Conservation (phyloP, 2,329 filamentous ascomycete species). For the Apiospora aurea region DNA sequence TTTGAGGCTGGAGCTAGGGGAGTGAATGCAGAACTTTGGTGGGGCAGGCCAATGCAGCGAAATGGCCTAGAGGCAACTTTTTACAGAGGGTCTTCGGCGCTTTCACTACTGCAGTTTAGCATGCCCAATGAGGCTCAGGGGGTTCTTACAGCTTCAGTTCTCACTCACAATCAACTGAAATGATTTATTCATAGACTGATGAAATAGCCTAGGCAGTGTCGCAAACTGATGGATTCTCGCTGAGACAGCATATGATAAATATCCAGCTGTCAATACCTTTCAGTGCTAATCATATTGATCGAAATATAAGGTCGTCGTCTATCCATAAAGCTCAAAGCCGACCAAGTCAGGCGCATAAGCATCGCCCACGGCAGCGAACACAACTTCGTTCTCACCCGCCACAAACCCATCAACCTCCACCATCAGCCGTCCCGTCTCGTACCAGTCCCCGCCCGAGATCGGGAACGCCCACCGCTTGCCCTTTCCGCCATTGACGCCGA, state of each 20-base stretch:
- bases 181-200: too few relatives aligned
- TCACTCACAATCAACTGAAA: too few relatives aligned
- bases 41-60: conserved; percentile 18
- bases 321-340: conserved; percentile 48
- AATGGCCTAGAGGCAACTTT: conserved; percentile 8
- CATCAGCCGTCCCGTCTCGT: conserved; percentile 52
- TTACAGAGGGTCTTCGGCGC: conserved; percentile 2
- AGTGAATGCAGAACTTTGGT: conserved; percentile 15
- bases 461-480: conserved; percentile 57
- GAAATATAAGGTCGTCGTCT: background rate
- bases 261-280: too few relatives aligned
- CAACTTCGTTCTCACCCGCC: conserved; percentile 48
- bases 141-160: conserved; percentile 7
- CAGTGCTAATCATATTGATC: too few relatives aligned
- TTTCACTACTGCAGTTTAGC: background rate
- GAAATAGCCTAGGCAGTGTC: too few relatives aligned
- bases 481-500: conserved; percentile 52
- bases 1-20: conserved; percentile 12
- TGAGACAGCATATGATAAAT: too few relatives aligned
- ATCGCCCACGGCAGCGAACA: conserved; percentile 41
- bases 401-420: conserved; percentile 55
- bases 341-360: conserved; percentile 51
- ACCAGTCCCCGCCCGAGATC: conserved; percentile 58
- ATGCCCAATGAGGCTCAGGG: background rate
- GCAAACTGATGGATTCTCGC: too few relatives aligned